A percentile compares a stretch with the other conserved stretches of the same genome.
Evolutionary conservation across 2,329 filamentous ascomycete genomes (phyloP).

Genomic region (Sporothrix variecibatus): DNA sequence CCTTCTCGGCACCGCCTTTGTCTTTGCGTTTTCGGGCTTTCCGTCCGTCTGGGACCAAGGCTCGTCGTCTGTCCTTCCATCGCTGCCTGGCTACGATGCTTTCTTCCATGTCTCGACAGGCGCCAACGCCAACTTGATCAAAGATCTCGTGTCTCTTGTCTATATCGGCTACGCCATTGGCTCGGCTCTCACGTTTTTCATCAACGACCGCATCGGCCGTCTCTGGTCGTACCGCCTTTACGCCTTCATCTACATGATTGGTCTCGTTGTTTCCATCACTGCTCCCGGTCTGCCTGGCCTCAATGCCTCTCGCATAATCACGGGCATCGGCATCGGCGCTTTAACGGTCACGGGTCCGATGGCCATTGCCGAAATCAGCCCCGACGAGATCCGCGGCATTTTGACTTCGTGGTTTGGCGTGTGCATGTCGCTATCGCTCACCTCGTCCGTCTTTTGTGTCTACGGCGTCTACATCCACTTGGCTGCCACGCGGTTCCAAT

Average conservation of each 20-base stretch:
- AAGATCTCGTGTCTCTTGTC: slow-evolving; percentile 28
- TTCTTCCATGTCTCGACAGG: slow-evolving; percentile 29
- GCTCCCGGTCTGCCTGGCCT: slow-evolving; percentile 31
- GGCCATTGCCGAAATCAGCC: slow-evolving; percentile 49
- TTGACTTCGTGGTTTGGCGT: slow-evolving; percentile 46
- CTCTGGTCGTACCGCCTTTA: slow-evolving; percentile 44
- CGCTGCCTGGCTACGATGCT: slow-evolving; percentile 27
- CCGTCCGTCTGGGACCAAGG: slow-evolving; percentile 29
- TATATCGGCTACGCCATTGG: slow-evolving; percentile 26
- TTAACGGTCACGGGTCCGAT: slow-evolving; percentile 49
- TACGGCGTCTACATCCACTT: slow-evolving; percentile 40
- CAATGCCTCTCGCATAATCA: slow-evolving; percentile 43
- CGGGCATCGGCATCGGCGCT: slow-evolving; percentile 43
- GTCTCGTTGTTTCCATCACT: slow-evolving; percentile 43
- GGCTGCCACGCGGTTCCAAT: slow-evolving; percentile 32
- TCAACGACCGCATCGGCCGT: slow-evolving; percentile 45
- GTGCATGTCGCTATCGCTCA: slow-evolving; percentile 40
- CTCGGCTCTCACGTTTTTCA: slow-evolving; percentile 29
- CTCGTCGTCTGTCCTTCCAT: slow-evolving; percentile 25
- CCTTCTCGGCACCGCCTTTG: background rate
- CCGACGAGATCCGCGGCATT: slow-evolving; percentile 48
- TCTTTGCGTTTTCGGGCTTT: slow-evolving; percentile 12
- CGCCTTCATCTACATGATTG: slow-evolving; percentile 48
- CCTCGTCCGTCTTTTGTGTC: slow-evolving; percentile 39
- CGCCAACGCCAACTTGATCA: slow-evolving; percentile 26